A percentile compares a stretch with the other conserved stretches of the same genome.
phyloP scores from a whole-genome alignment of 371 early-diverging fungal genomes.

The Rhizopus stolonifer region DNA sequence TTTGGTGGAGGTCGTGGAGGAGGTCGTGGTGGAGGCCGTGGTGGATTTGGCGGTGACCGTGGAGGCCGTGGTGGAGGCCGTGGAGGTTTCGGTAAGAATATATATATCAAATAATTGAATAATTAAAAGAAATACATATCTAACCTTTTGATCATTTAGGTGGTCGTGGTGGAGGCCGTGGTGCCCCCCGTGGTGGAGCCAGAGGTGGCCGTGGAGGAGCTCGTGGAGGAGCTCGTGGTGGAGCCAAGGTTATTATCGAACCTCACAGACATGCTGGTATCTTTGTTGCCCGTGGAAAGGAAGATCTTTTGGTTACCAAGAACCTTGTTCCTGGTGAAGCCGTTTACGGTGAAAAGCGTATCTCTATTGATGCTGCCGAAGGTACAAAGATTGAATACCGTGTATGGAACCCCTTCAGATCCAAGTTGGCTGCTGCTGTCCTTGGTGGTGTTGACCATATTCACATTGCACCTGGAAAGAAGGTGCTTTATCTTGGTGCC shows the following conservation, averaged over 20 bases:
- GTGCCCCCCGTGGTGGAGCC: slow-evolving; percentile 6
- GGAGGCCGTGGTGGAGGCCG: too few relatives aligned
- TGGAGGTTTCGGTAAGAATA: neutral
- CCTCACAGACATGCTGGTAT: slow-evolving; percentile 97
- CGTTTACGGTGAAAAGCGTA: too few relatives aligned
- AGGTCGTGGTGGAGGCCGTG: too few relatives aligned
- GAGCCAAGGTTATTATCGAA: slow-evolving; percentile 93
- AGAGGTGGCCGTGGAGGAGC: slow-evolving; percentile 5
- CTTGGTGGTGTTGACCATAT: slow-evolving; percentile 99
- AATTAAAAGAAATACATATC: too few relatives aligned
- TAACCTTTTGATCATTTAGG: too few relatives aligned
- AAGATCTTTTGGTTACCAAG: slow-evolving; percentile 98
- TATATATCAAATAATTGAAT: too few relatives aligned
- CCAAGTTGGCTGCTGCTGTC: slow-evolving; percentile 99
- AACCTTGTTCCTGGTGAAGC: slow-evolving; percentile 98
- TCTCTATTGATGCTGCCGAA: slow-evolving; percentile 92
- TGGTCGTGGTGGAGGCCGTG: slow-evolving; percentile 1
- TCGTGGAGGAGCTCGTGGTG: slow-evolving; percentile 76
- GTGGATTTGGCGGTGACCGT: too few relatives aligned
- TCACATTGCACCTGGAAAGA: too few relatives aligned
- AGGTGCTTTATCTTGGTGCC: too few relatives aligned
- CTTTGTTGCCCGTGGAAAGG: slow-evolving; percentile 98
- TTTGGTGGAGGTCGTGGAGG: too few relatives aligned
- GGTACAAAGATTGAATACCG: slow-evolving; percentile 99
- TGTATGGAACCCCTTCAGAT: slow-evolving; percentile 99